Base-by-base conservation (phyloP, 208 protist species). In the Leishmania arabica region DNA sequence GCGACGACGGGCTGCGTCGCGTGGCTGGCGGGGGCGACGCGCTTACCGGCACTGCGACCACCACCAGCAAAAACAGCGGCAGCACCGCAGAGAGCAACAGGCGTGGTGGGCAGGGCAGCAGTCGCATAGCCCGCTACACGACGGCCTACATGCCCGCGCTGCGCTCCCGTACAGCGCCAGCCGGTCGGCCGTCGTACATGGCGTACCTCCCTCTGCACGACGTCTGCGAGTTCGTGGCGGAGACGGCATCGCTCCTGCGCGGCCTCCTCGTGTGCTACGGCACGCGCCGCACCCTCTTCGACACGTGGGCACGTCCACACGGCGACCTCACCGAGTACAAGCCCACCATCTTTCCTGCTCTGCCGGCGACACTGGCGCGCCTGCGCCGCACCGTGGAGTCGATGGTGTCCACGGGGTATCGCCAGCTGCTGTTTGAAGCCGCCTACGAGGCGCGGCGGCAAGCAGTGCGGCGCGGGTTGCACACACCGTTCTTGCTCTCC, bases 191-290 rank as follows among this genome's bases (percentile, higher is more conserved):
- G 47, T 78, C 89, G 24, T 96, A 97, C 83, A 80, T 97, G 47
- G 89, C 92, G 13, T 98, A 97, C 87, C 75, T 97, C 3, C 93
- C 95, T 17, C 80, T 97, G 34, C 92, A 94, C 31, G 90, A 96
- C 81, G 86, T 98, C 24, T 75, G 89, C 3, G 95, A 98, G 79
- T 81, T 97, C 51, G 62, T 91, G 5, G 72, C 88, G 5, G 76
- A 96, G 64, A 89, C 82, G 9, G 72, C 84, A 15, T 84, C 92
- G 24, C 78, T 97, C 42, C 21, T 90, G 1, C 81, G 84, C 34
- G 81, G 80, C n/a, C 64, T 86, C 37, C 74, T 90, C 6, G 82
- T 97, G 24, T 91, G 91, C 84, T 96, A 95, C 83, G 93, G 92
- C 62, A 87, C 81, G 17, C 87, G 85, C 11, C 79, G 79, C 42